Conservation (phyloP, 2,329 filamentous ascomycete genomes). For the Ophiosphaerella herpotricha region DNA sequence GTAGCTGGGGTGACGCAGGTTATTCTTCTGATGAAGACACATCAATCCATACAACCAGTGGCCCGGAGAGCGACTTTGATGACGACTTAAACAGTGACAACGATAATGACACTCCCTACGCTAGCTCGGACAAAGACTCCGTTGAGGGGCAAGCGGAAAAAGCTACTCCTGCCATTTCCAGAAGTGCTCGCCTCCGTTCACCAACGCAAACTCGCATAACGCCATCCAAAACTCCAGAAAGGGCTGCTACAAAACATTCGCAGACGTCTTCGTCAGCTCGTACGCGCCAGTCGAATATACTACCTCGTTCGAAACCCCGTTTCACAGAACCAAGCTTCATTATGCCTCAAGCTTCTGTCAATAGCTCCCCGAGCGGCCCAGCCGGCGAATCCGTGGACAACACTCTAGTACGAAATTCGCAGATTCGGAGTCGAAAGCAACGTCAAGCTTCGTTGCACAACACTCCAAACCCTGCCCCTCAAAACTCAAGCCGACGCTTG, state of each 20-base stretch:
- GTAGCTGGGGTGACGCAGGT: conserved; percentile 42
- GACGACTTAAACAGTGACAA: too few relatives aligned
- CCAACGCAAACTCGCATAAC: conserved; percentile 14
- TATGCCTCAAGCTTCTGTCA: conserved; percentile 45
- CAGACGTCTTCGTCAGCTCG: conserved; percentile 11
- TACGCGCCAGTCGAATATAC: conserved; percentile 15
- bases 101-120: conserved; percentile 4
- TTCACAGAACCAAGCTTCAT: conserved; percentile 48
- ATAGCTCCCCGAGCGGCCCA: conserved; percentile 13
- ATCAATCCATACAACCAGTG: conserved; percentile 32
- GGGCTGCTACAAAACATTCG: conserved; percentile 11
- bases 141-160: conserved; percentile 16
- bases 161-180: conserved; percentile 19
- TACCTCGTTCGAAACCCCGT: conserved; percentile 12
- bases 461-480: conserved; percentile 7
- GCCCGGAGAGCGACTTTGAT: conserved; percentile 31
- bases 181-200: conserved; percentile 4
- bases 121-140: conserved; percentile 24
- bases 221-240: conserved; percentile 15
- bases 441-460: conserved; percentile 8
- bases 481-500: conserved; percentile 4
- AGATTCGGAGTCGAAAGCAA: conserved; percentile 20
- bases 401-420: conserved; percentile 27
- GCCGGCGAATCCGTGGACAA: conserved; percentile 22
- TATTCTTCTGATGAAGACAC: conserved; percentile 32